Conservation (phyloP, 139 green algal species). For the Chlorella sorokiniana region DNA sequence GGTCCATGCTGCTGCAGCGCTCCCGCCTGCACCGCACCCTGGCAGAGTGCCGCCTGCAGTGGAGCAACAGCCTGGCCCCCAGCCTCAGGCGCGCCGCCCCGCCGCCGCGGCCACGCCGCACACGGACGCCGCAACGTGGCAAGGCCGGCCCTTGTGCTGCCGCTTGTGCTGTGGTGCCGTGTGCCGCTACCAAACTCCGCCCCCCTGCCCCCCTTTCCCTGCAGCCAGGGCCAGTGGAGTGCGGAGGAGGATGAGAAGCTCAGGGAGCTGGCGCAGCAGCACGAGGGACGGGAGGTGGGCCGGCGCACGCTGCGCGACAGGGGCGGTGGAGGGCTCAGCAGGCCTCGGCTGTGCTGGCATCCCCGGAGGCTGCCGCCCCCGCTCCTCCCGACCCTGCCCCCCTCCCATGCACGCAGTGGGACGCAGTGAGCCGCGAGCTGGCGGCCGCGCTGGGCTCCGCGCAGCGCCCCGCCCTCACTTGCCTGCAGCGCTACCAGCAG, state of each 20-base stretch:
- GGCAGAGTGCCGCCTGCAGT: constrained; percentile 43
- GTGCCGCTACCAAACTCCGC: neutral
- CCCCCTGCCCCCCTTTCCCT: neutral
- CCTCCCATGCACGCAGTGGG: constrained; percentile 17
- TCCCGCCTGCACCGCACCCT: neutral
- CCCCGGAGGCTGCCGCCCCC: neutral
- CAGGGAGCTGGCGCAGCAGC: constrained; percentile 5
- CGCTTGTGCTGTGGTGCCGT: neutral
- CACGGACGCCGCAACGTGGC: too few relatives aligned
- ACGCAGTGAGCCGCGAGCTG: constrained; percentile 18
- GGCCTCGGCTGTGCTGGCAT: neutral
- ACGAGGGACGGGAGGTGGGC: constrained; percentile 14
- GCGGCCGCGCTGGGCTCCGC: neutral
- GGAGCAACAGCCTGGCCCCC: constrained; percentile 29
- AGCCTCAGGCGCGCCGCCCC: neutral
- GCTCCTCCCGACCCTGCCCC: neutral
- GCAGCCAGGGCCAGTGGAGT: constrained; percentile 18
- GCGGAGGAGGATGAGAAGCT: constrained; percentile 36
- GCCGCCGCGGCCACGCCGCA: too few relatives aligned
- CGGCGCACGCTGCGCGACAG: too few relatives aligned
- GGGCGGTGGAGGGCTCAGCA: too few relatives aligned
- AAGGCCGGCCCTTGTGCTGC: neutral
- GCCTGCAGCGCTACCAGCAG: constrained; percentile 37
- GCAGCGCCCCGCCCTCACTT: constrained; percentile 23
- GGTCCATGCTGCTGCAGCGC: constrained; percentile 29